Conservation (phyloP, 805 yeast species). For the Yarrowia porcina region DNA sequence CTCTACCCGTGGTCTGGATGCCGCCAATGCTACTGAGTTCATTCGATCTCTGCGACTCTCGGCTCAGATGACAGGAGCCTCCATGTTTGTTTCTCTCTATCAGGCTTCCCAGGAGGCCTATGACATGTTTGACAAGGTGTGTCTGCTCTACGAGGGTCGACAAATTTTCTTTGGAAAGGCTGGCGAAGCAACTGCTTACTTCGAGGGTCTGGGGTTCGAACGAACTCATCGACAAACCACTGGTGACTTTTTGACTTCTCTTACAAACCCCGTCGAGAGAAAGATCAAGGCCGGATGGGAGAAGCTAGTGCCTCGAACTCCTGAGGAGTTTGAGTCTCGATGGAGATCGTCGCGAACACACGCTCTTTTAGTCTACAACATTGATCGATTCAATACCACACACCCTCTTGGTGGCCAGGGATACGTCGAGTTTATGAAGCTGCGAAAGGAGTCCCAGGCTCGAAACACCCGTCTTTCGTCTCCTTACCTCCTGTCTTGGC, state of each 20-base stretch:
- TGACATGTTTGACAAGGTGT: slow-evolving; percentile 58
- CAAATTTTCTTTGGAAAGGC: slow-evolving; percentile 61
- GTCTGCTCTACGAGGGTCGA: slow-evolving; percentile 57
- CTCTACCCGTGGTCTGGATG: slow-evolving; percentile 68
- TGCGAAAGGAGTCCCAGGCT: slow-evolving; percentile 36
- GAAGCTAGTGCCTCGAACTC: slow-evolving; percentile 50
- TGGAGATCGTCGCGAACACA: slow-evolving; percentile 51
- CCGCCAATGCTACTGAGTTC: slow-evolving; percentile 67
- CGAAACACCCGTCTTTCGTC: slow-evolving; percentile 39
- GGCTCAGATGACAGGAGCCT: slow-evolving; percentile 52
- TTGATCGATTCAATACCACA: slow-evolving; percentile 41
- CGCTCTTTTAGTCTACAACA: slow-evolving; percentile 41
- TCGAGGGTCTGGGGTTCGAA: slow-evolving; percentile 53
- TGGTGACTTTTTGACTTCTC: slow-evolving; percentile 55
- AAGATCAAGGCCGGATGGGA: slow-evolving; percentile 46
- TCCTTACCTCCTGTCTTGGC: slow-evolving; percentile 43
- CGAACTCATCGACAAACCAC: slow-evolving; percentile 59
- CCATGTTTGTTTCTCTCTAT: slow-evolving; percentile 64
- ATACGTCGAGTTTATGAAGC: slow-evolving; percentile 34
- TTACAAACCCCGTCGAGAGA: slow-evolving; percentile 55
- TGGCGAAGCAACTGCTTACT: slow-evolving; percentile 47
- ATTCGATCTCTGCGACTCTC: slow-evolving; percentile 57
- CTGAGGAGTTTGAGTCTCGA: slow-evolving; percentile 48
- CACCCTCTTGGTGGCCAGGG: slow-evolving; percentile 33
- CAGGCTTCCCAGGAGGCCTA: slow-evolving; percentile 67